Percentiles rank a stretch among this genome's conserved stretches.
phyloP scores from a whole-genome alignment of 2,329 filamentous ascomycete genomes.

The Ophiostoma sp. region DNA sequence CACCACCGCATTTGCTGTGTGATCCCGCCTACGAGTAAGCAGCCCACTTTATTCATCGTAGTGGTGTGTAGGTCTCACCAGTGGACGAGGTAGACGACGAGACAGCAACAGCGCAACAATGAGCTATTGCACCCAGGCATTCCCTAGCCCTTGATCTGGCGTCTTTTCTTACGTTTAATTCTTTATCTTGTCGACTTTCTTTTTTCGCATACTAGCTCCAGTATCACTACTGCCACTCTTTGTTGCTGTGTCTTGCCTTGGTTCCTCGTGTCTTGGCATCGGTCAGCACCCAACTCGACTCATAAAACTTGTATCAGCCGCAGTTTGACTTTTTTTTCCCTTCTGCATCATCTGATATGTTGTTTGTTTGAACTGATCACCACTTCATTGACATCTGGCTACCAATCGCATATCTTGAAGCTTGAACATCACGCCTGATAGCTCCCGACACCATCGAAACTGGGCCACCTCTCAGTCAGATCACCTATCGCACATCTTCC shows the following conservation, averaged over 20 bases:
- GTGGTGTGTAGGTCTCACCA: not conserved
- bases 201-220: not conserved
- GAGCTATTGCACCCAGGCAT: not conserved
- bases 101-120: not conserved
- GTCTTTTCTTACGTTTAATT: too few relatives aligned
- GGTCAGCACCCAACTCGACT: not conserved
- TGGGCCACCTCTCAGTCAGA: not conserved
- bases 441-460: not conserved
- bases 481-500: too few relatives aligned
- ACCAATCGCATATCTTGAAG: too few relatives aligned
- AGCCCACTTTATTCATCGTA: slow-evolving; percentile 10
- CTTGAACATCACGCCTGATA: too few relatives aligned
- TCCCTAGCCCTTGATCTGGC: not conserved
- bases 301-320: not conserved
- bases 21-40: slow-evolving; percentile 4
- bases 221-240: not conserved
- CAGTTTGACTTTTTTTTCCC: not conserved
- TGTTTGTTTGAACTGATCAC: not conserved
- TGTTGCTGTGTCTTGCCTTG: slow-evolving; percentile 10
- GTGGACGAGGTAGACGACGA: not conserved
- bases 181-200: not conserved
- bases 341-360: not conserved
- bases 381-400: not conserved
- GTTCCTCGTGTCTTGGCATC: slow-evolving; percentile 1
- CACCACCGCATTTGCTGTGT: not conserved